Conservation (phyloP, 2,329 filamentous ascomycete species). For the Hypoxylon sp. region DNA sequence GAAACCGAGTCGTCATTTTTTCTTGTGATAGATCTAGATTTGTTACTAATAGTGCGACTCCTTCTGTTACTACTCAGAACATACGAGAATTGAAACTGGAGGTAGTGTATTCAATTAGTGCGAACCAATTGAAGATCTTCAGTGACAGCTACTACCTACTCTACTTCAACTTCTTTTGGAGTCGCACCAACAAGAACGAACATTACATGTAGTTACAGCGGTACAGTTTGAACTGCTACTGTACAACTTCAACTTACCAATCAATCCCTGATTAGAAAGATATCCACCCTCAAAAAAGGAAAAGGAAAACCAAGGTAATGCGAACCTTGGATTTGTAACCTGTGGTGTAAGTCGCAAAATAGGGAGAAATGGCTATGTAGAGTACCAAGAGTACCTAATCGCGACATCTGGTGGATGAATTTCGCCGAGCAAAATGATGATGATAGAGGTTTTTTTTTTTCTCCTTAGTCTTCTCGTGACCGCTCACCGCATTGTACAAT, state of each 20-base stretch:
- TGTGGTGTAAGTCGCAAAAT: constrained; percentile 20
- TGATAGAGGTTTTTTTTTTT: constrained; percentile 10
- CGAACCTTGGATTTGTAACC: constrained; percentile 29
- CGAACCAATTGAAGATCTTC: constrained; percentile 7
- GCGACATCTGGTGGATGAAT: constrained; percentile 32
- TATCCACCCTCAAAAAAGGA: constrained; percentile 19
- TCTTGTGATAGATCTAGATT: constrained; percentile 18
- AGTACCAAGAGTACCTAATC: constrained; percentile 25
- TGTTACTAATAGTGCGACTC: constrained; percentile 12
- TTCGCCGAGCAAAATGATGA: constrained; percentile 22
- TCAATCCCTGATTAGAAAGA: constrained; percentile 27
- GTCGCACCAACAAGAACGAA: constrained; percentile 4
- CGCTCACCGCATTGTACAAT: constrained; percentile 30
- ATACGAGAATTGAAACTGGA: constrained; percentile 16
- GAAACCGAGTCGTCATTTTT: constrained; percentile 25
- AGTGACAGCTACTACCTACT: too few species aligned
- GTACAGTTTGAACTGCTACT: too few species aligned
- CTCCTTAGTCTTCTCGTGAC: constrained; percentile 19
- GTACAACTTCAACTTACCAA: constrained; percentile 5
- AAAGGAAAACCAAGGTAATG: constrained; percentile 12
- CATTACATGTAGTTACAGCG: constrained; percentile 4
- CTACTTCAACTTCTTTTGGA: too few species aligned
- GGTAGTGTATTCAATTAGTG: constrained; percentile 6
- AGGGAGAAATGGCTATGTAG: not conserved
- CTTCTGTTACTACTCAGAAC: constrained; percentile 3